These are phyloP conservation scores for Nakazawaea holstii DNA, from an alignment of 805 yeast genomes.

Conservation along the genomic window DNA sequence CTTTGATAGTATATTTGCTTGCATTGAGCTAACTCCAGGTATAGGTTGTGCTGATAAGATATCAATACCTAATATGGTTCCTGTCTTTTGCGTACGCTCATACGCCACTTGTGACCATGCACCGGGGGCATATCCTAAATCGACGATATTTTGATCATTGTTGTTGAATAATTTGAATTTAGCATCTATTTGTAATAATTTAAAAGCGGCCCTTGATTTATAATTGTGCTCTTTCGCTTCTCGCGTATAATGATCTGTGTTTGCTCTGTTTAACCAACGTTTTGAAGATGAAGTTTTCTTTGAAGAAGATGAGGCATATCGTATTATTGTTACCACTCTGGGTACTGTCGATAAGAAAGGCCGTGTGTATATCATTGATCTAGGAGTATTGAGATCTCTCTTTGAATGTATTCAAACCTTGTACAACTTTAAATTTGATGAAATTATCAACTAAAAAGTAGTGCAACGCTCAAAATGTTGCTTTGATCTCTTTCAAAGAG, in stretches of 20 bases:
- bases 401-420: too few relatives aligned
- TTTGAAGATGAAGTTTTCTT: conserved; percentile 44
- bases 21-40: conserved; percentile 69
- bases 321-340: too few relatives aligned
- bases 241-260: conserved; percentile 56
- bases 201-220: conserved; percentile 88
- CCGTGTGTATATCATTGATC: too few relatives aligned
- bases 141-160: conserved; percentile 55
- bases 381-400: too few relatives aligned
- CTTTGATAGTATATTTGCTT: conserved; percentile 78
- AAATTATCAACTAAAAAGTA: too few relatives aligned
- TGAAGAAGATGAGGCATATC: conserved; percentile 7
- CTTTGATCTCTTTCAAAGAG: too few relatives aligned
- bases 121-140: conserved; percentile 91
- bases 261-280: conserved; percentile 73
- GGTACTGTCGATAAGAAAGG: too few relatives aligned
- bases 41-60: conserved; percentile 78
- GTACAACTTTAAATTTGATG: too few relatives aligned
- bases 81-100: conserved; percentile 41
- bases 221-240: conserved; percentile 60
- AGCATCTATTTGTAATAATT: conserved; percentile 68
- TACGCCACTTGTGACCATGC: conserved; percentile 89
- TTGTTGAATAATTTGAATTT: conserved; percentile 52
- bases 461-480: too few relatives aligned
- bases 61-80: conserved; percentile 76